phyloP scores from a whole-genome alignment of 1,284 basidiomycete species.

The Ganoderma lucidum region DNA sequence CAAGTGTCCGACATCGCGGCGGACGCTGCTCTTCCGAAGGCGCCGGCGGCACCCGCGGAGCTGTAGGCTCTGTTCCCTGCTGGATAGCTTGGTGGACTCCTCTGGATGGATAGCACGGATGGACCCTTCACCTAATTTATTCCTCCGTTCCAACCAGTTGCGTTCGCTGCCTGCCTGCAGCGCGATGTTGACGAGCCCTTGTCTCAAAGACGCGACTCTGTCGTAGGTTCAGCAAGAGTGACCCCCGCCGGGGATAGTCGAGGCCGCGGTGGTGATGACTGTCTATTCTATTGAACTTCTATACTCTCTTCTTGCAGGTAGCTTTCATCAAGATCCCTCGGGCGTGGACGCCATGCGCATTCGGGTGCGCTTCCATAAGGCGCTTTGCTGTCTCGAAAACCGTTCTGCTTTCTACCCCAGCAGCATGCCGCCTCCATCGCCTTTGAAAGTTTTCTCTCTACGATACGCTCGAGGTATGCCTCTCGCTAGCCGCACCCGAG shows the following conservation, averaged over 20 bases:
- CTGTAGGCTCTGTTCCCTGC: background rate
- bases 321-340: background rate
- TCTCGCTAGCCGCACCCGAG: background rate
- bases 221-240: background rate
- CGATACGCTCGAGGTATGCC: slow-evolving; percentile 6
- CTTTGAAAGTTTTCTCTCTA: slow-evolving; percentile 4
- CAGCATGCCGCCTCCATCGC: background rate
- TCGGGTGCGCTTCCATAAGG: no score
- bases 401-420: background rate
- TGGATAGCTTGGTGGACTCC: background rate
- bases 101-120: background rate
- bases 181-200: background rate
- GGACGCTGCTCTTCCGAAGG: slow-evolving; percentile 24
- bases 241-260: background rate
- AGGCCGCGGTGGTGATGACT: background rate
- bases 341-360: no score
- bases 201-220: background rate
- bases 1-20: slow-evolving; percentile 56
- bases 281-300: no score
- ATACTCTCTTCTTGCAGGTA: no score
- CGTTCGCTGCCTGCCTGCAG: background rate
- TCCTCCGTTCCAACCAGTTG: background rate
- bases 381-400: background rate
- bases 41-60: background rate
- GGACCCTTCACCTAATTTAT: background rate